These are phyloP conservation scores for Pythium volutum DNA, from an alignment of 352 stramenopile genomes.

Conservation along the genomic window DNA sequence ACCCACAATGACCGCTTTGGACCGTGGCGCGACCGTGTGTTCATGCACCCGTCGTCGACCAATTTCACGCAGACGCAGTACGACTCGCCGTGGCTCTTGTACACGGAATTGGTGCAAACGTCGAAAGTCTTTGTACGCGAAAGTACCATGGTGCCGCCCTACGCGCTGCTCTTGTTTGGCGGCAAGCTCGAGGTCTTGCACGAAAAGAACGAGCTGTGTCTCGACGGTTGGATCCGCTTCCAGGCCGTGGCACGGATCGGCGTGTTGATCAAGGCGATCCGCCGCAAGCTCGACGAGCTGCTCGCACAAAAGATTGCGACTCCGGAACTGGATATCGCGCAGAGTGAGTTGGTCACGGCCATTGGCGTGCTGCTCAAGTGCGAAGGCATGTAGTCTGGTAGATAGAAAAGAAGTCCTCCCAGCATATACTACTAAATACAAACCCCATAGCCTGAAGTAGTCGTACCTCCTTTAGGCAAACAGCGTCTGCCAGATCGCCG, in stretches of 20 bases:
- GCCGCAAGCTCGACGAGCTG: slow-evolving; percentile 91
- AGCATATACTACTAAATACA: slow-evolving; percentile 20
- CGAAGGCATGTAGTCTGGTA: slow-evolving; percentile 60
- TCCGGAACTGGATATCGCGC: slow-evolving; percentile 88
- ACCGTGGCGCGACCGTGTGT: slow-evolving; percentile 89
- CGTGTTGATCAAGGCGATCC: slow-evolving; percentile 95
- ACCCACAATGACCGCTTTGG: slow-evolving; percentile 1
- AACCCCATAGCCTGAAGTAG: slow-evolving; percentile 4
- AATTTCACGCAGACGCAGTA: slow-evolving; percentile 91
- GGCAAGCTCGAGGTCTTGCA: slow-evolving; percentile 91
- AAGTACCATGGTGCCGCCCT: slow-evolving; percentile 95
- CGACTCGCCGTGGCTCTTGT: slow-evolving; percentile 95
- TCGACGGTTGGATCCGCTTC: slow-evolving; percentile 95
- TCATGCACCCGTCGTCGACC: slow-evolving; percentile 94
- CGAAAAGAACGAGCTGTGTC: slow-evolving; percentile 80
- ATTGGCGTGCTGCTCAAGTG: slow-evolving; percentile 80
- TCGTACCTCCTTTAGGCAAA: slow-evolving; percentile 45
- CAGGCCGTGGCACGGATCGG: slow-evolving; percentile 91
- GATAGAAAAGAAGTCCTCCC: background rate
- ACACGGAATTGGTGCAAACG: slow-evolving; percentile 94
- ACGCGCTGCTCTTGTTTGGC: slow-evolving; percentile 97
- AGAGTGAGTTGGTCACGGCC: slow-evolving; percentile 78
- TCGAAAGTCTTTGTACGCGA: slow-evolving; percentile 98
- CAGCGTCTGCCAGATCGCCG: slow-evolving; percentile 86
- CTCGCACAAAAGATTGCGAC: slow-evolving; percentile 94